A percentile compares a stretch with the other conserved stretches of the same genome.
phyloP scores from a whole-genome alignment of 331 rosid genomes.

The Acacia pycnantha region DNA sequence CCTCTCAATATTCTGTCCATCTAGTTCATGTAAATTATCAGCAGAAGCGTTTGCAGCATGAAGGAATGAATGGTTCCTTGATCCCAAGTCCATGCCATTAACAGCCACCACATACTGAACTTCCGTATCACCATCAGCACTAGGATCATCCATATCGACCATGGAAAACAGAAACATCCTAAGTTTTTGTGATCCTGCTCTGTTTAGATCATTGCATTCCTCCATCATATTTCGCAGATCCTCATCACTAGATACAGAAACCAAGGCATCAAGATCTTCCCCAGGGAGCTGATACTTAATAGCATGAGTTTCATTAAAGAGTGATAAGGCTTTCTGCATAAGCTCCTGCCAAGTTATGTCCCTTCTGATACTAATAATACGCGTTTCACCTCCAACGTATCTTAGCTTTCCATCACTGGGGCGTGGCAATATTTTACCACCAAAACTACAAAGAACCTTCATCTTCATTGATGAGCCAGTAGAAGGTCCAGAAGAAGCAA shows the following conservation, averaged over 20 bases:
- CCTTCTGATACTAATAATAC: conserved; percentile 65
- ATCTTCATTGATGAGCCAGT: conserved; percentile 48
- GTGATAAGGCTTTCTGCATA: conserved; percentile 50
- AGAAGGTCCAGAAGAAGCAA: conserved; percentile 57
- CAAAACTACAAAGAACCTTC: conserved; percentile 84
- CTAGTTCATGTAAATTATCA: conserved; percentile 45
- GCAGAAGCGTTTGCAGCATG: conserved; percentile 44
- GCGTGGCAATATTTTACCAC: conserved; percentile 78
- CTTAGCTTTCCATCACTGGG: conserved; percentile 86
- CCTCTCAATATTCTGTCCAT: conserved; percentile 46
- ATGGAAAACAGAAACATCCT: conserved; percentile 77
- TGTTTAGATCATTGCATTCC: conserved; percentile 67
- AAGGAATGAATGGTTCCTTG: conserved; percentile 49
- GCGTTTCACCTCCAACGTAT: conserved; percentile 90
- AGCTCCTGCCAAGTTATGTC: conserved; percentile 75
- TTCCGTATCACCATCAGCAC: conserved; percentile 76
- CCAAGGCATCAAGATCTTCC: conserved; percentile 95
- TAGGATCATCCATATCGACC: conserved; percentile 67
- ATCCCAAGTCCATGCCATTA: conserved; percentile 72
- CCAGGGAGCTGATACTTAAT: conserved; percentile 94
- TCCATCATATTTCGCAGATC: conserved; percentile 91
- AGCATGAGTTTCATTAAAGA: conserved; percentile 54
- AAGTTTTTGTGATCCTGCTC: conserved; percentile 62
- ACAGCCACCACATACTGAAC: conserved; percentile 78
- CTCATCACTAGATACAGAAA: conserved; percentile 84